Percentiles rank a stretch among this genome's conserved stretches.
Conservation (phyloP, 805 yeast species). For the Kodamaea hsintzibuensis region DNA sequence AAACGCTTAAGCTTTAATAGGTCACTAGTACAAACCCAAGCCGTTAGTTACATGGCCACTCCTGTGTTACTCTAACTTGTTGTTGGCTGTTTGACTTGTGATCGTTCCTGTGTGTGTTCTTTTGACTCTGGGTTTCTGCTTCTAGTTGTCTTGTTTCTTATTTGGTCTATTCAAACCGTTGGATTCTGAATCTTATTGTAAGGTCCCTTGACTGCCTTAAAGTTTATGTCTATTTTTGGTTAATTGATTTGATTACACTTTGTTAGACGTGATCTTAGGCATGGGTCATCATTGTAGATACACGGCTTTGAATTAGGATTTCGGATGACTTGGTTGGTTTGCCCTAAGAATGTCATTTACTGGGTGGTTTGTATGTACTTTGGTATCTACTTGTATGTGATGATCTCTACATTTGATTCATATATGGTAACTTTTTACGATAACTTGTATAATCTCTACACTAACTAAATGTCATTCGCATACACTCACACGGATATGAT, state of each 20-base stretch:
- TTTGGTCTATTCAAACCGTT: neutral
- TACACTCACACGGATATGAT: slow-evolving; percentile 10
- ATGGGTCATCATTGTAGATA: too few species aligned
- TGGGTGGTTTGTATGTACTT: too few species aligned
- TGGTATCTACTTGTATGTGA: too few species aligned
- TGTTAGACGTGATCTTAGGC: neutral
- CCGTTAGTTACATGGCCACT: too few species aligned
- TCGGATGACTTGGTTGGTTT: too few species aligned
- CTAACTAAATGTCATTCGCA: slow-evolving; percentile 30
- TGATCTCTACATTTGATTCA: too few species aligned
- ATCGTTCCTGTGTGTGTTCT: neutral
- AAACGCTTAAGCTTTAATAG: neutral
- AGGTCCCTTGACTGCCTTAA: neutral
- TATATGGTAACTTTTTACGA: too few species aligned
- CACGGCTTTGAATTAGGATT: too few species aligned
- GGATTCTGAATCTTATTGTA: neutral
- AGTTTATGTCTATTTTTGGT: neutral
- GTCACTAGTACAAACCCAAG: neutral
- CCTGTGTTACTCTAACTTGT: neutral
- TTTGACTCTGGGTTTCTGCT: neutral
- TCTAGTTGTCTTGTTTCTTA: neutral
- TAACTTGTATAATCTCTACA: too few species aligned
- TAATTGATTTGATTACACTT: too few species aligned
- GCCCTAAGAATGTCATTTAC: too few species aligned
- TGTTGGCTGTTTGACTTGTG: neutral